These are phyloP conservation scores for Lactarius sanguifluus DNA, from an alignment of 768 basidiomycete species.

Conservation along the genomic window DNA sequence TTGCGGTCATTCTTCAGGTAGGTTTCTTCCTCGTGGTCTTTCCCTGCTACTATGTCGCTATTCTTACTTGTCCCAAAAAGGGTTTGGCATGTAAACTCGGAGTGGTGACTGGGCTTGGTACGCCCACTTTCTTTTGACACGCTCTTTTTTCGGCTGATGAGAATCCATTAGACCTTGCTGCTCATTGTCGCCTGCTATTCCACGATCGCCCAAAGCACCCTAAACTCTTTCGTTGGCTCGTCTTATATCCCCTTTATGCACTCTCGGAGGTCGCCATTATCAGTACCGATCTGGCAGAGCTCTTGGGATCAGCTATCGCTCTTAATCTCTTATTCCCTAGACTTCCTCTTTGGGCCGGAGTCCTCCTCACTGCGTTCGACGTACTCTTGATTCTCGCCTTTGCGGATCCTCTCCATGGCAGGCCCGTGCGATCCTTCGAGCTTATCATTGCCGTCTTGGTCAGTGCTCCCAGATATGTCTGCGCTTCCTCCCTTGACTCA, in stretches of 20 bases:
- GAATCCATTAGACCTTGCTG: conserved; percentile 42
- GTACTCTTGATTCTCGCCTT: conserved; percentile 62
- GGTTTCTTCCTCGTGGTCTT: background rate
- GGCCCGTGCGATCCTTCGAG: conserved; percentile 69
- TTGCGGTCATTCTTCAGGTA: conserved; percentile 83
- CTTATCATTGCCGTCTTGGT: conserved; percentile 44
- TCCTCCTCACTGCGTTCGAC: conserved; percentile 49
- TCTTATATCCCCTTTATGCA: conserved; percentile 49
- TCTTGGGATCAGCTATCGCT: conserved; percentile 61
- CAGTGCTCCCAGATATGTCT: background rate
- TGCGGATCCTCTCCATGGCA: conserved; percentile 58
- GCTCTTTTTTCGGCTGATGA: background rate
- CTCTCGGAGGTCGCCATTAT: conserved; percentile 53
- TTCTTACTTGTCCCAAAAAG: conserved; percentile 43
- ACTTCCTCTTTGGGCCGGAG: conserved; percentile 49
- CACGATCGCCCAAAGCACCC: conserved; percentile 45
- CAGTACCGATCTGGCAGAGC: conserved; percentile 58
- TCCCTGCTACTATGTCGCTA: conserved; percentile 6
- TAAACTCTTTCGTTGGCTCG: conserved; percentile 39
- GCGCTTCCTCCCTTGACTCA: background rate
- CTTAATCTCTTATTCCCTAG: conserved; percentile 51
- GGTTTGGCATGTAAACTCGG: conserved; percentile 79
- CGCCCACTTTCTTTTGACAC: conserved; percentile 27
- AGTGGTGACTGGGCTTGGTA: conserved; percentile 77
- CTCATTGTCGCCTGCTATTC: conserved; percentile 49